Evolutionary conservation across 352 stramenopile genomes (phyloP), one percentile per base, ranked within the genome.

Genomic region (Phytopythium mirpurense): DNA sequence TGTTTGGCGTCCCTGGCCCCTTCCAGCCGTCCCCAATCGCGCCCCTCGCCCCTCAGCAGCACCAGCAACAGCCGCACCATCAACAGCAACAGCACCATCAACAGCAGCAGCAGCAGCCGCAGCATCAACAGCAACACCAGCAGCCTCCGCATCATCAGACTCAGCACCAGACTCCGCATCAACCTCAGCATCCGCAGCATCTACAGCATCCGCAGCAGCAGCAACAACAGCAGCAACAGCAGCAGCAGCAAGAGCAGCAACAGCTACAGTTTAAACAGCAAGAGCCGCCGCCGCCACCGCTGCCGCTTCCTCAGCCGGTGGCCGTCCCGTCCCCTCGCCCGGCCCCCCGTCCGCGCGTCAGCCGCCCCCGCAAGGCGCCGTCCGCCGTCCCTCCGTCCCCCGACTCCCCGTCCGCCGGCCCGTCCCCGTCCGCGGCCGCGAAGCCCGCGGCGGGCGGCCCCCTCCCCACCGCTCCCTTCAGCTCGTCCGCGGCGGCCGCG

Each of bases 401-500:
- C n/a, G n/a, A n/a, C n/a, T n/a, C n/a, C n/a, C n/a, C n/a, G n/a
- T n/a, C n/a, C n/a, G n/a, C n/a, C n/a, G n/a, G n/a, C n/a, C n/a
- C 43, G 10, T 19, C 19, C 19, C 34, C 59, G 2, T 44, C 24
- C 9, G 54, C 50, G 8, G 51, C 61, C 15, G 62, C 60, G 23
- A 26, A 35, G 21, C 42, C 51, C 1, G 34, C 60, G 44, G n/a
- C n/a, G n/a, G n/a, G n/a, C n/a, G n/a, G n/a, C n/a, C n/a, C n/a
- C n/a, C n/a, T n/a, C n/a, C n/a, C n/a, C n/a, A n/a, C n/a, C n/a
- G n/a, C n/a, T n/a, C n/a, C n/a, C n/a, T n/a, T n/a, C n/a, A n/a
- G n/a, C n/a, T 70, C 50, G 34, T 51, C 54, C 8, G 68, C 54
- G 21, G 74, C 80, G 37, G 86, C 79, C 52, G 67, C 63, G 19